Base-by-base conservation (phyloP, 352 stramenopile species). In the Globisporangium emineosum region DNA sequence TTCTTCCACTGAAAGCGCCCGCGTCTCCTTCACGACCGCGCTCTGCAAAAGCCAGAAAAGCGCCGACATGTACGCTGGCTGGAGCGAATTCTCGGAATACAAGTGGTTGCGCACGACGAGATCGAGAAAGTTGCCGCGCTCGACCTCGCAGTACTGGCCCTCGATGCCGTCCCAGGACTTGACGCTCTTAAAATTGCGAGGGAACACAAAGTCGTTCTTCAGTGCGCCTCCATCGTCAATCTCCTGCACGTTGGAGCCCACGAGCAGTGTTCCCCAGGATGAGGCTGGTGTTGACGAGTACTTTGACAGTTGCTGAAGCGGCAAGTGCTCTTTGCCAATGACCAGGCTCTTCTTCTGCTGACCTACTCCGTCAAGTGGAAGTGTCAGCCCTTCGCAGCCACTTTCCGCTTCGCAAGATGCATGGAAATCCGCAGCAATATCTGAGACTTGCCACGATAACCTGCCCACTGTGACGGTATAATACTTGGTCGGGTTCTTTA, bases 201-300 rank as follows among this genome's bases (percentile, higher is more conserved):
- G 76, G 42, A 88, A 84, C 29, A 88, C 66, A 50, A 88, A 77
- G 60, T 88, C 78, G 59, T 60, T 73, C 65, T 88, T 88, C 42
- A 88, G 63, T 6, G 73, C 75, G 15, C 78, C 70, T 25, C 72
- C 76, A 47, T 54, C 65, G 49, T 85, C 78, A 43, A 86, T 76
- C 52, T 88, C 78, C 50, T 83, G 76, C n/a, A 70, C 75, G 35
- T 78, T 83, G 5, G 75, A 72, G 55, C 65, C 68, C 21, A 82
- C 75, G 3, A 88, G 69, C 21, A 68, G 63, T 0, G 75, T 73
- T 66, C 72, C 83, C n/a, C 55, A 45, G 17, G 40, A 47, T 8
- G 70, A 52, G 9, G 73, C n/a, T 7, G 73, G n/a, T 0, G 68
- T 65, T 0, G 76, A 65, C 2, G 68, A 57, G 52, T 82, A 88